These are phyloP conservation scores for Austroboletus novae-zelandiae DNA, from an alignment of 1,284 basidiomycete genomes.

Conservation along the genomic window DNA sequence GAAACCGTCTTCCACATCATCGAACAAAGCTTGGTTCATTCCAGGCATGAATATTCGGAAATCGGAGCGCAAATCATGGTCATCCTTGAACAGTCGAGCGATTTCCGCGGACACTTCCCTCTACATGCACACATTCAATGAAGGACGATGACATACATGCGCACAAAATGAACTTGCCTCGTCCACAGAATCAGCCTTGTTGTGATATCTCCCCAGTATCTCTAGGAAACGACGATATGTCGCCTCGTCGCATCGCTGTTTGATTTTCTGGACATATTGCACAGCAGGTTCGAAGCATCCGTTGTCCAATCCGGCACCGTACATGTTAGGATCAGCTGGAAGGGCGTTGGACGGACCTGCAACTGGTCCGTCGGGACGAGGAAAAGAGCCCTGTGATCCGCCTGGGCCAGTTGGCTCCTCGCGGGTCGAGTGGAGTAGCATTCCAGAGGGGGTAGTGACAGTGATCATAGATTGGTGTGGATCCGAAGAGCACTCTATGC, in stretches of 20 bases:
- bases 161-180: constrained; percentile 54
- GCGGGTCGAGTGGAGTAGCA: constrained; percentile 48
- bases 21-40: constrained; percentile 47
- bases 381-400: constrained; percentile 8
- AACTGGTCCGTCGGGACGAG: constrained; percentile 11
- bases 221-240: constrained; percentile 95
- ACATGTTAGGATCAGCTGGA: constrained; percentile 22
- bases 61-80: constrained; percentile 86
- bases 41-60: constrained; percentile 93
- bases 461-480: constrained; percentile 64
- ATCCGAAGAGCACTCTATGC: constrained; percentile 78
- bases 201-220: constrained; percentile 73
- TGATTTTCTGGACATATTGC: constrained; percentile 96
- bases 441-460: constrained; percentile 80
- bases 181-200: constrained; percentile 56
- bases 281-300: constrained; percentile 73
- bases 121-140: constrained; percentile 39
- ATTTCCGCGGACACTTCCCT: constrained; percentile 84
- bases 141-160: constrained; percentile 41
- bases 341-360: constrained; percentile 9
- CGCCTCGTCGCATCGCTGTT: constrained; percentile 90
- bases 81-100: constrained; percentile 81
- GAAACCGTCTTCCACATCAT: constrained; percentile 38
- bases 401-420: constrained; percentile 29
- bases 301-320: constrained; percentile 33